These are phyloP conservation scores for Endoconidiophora laricicola DNA, from an alignment of 2,329 filamentous ascomycete genomes.

Conservation along the genomic window DNA sequence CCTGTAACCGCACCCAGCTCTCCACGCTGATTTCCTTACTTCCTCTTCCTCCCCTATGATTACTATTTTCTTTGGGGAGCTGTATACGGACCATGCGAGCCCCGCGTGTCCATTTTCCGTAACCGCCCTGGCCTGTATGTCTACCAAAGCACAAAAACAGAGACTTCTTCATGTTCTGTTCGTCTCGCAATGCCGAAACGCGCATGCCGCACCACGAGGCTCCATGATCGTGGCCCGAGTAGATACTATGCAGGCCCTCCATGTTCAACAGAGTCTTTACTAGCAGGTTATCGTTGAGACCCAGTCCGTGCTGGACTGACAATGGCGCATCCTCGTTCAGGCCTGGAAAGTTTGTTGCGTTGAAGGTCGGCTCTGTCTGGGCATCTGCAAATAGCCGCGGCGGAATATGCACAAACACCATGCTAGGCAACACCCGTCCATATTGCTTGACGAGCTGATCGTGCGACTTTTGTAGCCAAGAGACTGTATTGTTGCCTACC, in stretches of 20 bases:
- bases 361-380: conserved; percentile 14
- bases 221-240: conserved; percentile 41
- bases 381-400: conserved; percentile 18
- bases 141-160: conserved; percentile 40
- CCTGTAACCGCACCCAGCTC: conserved; percentile 46
- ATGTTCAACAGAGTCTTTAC: conserved; percentile 33
- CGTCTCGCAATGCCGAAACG: neutral
- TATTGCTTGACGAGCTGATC: conserved; percentile 3
- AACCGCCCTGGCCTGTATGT: conserved; percentile 54
- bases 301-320: conserved; percentile 19
- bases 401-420: conserved; percentile 35
- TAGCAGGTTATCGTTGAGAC: conserved; percentile 29
- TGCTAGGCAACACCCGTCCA: conserved; percentile 23
- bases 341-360: conserved; percentile 22
- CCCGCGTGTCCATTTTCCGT: conserved; percentile 47
- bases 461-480: conserved; percentile 7
- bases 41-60: conserved; percentile 16
- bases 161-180: conserved; percentile 13
- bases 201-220: conserved; percentile 26
- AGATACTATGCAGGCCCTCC: conserved; percentile 29
- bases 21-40: conserved; percentile 28
- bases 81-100: conserved; percentile 31
- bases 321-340: conserved; percentile 17
- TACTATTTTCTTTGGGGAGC: neutral
- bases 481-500: conserved; percentile 6